phyloP scores from a whole-genome alignment of 306 rosid genomes.

The Quercus parvula region DNA sequence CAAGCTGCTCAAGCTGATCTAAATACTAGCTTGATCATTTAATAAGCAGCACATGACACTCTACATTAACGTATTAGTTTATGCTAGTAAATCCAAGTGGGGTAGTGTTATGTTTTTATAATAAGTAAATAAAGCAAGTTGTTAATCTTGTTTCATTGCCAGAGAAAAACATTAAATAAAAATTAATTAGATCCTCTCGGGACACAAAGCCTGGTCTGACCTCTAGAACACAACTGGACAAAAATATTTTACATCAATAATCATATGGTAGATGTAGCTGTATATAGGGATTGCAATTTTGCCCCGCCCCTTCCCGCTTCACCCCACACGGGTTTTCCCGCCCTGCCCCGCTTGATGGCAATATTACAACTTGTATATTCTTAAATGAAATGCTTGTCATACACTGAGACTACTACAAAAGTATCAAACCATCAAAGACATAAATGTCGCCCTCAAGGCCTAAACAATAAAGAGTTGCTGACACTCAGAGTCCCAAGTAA shows the following conservation, averaged over 20 bases:
- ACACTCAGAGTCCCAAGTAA: too few relatives aligned
- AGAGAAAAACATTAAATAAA: neutral
- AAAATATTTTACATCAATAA: neutral
- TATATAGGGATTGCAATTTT: too few relatives aligned
- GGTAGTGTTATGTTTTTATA: neutral
- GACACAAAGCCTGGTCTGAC: neutral
- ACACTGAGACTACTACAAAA: neutral
- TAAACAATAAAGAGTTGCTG: too few relatives aligned
- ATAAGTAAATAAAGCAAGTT: neutral
- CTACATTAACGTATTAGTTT: neutral
- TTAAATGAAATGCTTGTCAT: neutral
- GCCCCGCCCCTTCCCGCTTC: too few relatives aligned
- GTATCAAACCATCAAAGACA: too few relatives aligned
- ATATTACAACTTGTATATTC: neutral
- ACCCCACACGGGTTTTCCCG: too few relatives aligned
- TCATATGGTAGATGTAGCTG: neutral
- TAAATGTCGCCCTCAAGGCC: too few relatives aligned
- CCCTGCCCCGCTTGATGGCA: too few relatives aligned
- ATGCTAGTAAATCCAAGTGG: neutral
- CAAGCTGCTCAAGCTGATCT: neutral
- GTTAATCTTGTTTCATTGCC: neutral
- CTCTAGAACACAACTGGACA: neutral
- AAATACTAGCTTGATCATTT: neutral
- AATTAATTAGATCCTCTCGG: neutral
- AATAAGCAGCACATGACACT: neutral